These are phyloP conservation scores for Cucurbita maxima DNA, from an alignment of 306 rosid species.

Conservation along the genomic window DNA sequence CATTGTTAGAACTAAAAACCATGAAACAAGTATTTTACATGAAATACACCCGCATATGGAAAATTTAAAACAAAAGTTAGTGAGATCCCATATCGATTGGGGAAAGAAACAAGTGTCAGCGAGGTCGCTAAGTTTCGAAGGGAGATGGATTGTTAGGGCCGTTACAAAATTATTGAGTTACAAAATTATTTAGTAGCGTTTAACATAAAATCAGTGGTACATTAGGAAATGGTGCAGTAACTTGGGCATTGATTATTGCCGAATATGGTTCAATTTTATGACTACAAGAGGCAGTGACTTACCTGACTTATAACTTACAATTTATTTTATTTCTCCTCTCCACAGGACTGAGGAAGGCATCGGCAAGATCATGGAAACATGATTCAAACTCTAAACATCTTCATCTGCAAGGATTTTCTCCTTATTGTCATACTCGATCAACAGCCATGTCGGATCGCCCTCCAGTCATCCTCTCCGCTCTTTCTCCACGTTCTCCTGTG, in stretches of 20 bases:
- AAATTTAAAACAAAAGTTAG: no score
- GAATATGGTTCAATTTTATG: not conserved
- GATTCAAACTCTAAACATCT: not conserved
- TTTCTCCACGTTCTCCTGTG: slow-evolving; percentile 78
- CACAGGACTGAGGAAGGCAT: not conserved
- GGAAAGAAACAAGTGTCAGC: no score
- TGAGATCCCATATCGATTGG: no score
- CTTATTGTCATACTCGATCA: slow-evolving; percentile 5
- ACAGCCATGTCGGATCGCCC: slow-evolving; percentile 32
- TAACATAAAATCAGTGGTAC: not conserved
- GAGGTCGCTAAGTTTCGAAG: no score
- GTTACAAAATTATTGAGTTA: no score
- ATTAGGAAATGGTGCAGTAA: not conserved
- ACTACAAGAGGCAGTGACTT: not conserved
- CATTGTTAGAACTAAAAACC: no score
- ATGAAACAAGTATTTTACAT: no score
- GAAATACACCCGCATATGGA: not conserved
- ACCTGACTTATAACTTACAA: not conserved
- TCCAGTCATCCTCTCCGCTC: slow-evolving; percentile 72
- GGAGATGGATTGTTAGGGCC: no score
- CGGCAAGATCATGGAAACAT: not conserved
- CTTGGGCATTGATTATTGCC: not conserved
- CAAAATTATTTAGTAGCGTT: no score
- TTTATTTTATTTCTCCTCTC: not conserved
- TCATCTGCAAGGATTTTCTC: not conserved